A percentile compares a stretch with the other conserved stretches of the same genome.
Evolutionary conservation across 2,329 filamentous ascomycete species (phyloP).

Genomic region (Trichoderma brevicompactum): DNA sequence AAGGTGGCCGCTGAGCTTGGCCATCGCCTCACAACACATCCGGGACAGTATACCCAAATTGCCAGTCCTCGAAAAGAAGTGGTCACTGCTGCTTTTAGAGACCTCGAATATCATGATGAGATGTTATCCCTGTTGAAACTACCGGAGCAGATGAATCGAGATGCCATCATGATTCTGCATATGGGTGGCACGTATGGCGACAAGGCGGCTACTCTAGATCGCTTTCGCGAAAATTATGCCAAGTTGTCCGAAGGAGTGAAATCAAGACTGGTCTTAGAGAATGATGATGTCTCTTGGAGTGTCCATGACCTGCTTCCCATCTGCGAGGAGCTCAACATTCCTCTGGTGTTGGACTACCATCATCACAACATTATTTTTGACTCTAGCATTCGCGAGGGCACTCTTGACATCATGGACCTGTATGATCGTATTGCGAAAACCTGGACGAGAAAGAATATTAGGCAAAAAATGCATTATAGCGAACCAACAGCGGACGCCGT

Average conservation of each 20-base stretch:
- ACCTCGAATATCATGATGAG: conserved; percentile 87
- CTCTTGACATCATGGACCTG: conserved; percentile 74
- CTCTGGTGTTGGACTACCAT: conserved; percentile 88
- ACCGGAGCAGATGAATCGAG: conserved; percentile 75
- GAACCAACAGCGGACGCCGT: conserved; percentile 69
- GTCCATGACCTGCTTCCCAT: conserved; percentile 88
- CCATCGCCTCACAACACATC: conserved; percentile 87
- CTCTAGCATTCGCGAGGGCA: conserved; percentile 75
- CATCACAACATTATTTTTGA: conserved; percentile 96
- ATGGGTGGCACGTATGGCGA: conserved; percentile 92
- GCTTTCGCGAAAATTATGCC: conserved; percentile 77
- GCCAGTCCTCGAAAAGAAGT: conserved; percentile 81
- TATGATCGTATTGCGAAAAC: conserved; percentile 80
- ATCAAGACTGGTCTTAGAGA: conserved; percentile 83
- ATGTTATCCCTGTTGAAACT: conserved; percentile 77
- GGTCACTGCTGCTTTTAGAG: conserved; percentile 74
- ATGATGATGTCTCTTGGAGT: conserved; percentile 92
- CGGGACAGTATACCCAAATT: conserved; percentile 90
- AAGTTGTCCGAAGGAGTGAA: conserved; percentile 71
- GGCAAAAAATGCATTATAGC: conserved; percentile 96
- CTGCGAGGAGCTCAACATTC: conserved; percentile 93
- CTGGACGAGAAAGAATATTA: conserved; percentile 83
- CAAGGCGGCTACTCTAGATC: conserved; percentile 75
- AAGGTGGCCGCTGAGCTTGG: conserved; percentile 75
- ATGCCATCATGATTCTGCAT: conserved; percentile 93